Evolutionary conservation across 176 grass and related monocot genomes (phyloP), one percentile per base, ranked within the genome.

Genomic region (Chloris gayana): DNA sequence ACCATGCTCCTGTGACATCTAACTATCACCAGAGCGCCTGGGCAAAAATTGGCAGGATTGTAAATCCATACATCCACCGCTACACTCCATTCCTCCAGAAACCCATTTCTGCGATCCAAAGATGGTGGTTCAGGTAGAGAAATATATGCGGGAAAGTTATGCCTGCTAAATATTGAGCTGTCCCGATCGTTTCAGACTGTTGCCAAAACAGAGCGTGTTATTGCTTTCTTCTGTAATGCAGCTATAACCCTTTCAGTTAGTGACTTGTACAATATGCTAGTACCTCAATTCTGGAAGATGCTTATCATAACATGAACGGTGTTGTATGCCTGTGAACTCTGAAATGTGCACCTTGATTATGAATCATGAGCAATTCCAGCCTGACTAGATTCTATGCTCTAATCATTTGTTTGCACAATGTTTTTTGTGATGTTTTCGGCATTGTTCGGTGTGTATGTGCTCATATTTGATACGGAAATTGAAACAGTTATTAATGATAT

Each of bases 71-170:
- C 83, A 93, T 95, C 29, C 22, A 87, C 58, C 83, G 85, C 26
- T 90, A 98, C 34, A 71, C 81, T 1, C 92, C 92, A 1, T 93
- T 98, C 77, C 69, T 98, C 32, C 82, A 91, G 19, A 89, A 83
- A 0, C 90, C 88, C 19, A 85, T 98, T 64, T 91, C 95, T 10
- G 41, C 69, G 0, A 69, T 93, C 44, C 95, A 95, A 77, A 92
- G 92, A 64, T 98, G 95, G 95, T 98, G 95, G 95, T 80, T 95
- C 39, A 89, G 92, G 78, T 95, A 95, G 84, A 33, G 13, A n/a
- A n/a, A 26, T 1, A 24, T 17, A 33, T 72, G 11, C 3, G 19
- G 9, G 42, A 27, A 73, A n/a, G 18, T 2, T 33, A 15, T 62
- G 64, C 59, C 63, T 75, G 50, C 53, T 51, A 30, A 71, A 81